Evolutionary conservation across 768 basidiomycete species (phyloP).

Genomic region (Trametes gibbosa): DNA sequence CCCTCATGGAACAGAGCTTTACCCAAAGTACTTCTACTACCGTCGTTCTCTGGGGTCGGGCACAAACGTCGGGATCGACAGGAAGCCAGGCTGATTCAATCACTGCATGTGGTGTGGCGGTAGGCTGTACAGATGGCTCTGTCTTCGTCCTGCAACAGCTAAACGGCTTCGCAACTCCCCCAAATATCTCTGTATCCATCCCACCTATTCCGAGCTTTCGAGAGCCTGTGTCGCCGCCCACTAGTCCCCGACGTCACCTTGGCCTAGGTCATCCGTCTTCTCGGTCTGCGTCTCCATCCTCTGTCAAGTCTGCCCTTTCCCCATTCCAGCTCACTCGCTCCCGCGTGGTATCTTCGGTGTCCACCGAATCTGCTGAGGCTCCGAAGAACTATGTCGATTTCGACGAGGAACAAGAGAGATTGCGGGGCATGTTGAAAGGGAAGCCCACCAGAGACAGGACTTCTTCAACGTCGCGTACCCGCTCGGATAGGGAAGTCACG

Average conservation of each 20-base stretch:
- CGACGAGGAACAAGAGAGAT: constrained; percentile 73
- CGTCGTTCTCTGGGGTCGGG: constrained; percentile 6
- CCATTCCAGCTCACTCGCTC: constrained; percentile 59
- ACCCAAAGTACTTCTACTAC: constrained; percentile 1
- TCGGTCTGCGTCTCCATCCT: constrained; percentile 38
- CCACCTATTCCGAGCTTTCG: background rate
- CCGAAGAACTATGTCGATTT: constrained; percentile 79
- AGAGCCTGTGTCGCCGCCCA: constrained; percentile 11
- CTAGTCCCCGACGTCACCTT: constrained; percentile 18
- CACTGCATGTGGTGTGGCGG: constrained; percentile 22
- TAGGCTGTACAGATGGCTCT: constrained; percentile 39
- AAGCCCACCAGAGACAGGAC: constrained; percentile 38
- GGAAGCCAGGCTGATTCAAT: background rate
- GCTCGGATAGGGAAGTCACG: constrained; percentile 1
- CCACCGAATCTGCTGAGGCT: constrained; percentile 68
- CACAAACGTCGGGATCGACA: background rate
- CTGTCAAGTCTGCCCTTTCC: constrained; percentile 28
- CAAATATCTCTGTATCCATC: constrained; percentile 1
- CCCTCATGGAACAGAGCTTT: constrained; percentile 9
- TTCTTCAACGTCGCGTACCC: constrained; percentile 3
- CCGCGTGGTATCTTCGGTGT: constrained; percentile 69
- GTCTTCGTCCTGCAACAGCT: constrained; percentile 31
- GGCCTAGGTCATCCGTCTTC: constrained; percentile 16
- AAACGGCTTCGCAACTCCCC: background rate
- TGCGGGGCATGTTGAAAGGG: constrained; percentile 71